phyloP scores from a whole-genome alignment of 176 grass and related monocot species.

The Carex parvula region DNA sequence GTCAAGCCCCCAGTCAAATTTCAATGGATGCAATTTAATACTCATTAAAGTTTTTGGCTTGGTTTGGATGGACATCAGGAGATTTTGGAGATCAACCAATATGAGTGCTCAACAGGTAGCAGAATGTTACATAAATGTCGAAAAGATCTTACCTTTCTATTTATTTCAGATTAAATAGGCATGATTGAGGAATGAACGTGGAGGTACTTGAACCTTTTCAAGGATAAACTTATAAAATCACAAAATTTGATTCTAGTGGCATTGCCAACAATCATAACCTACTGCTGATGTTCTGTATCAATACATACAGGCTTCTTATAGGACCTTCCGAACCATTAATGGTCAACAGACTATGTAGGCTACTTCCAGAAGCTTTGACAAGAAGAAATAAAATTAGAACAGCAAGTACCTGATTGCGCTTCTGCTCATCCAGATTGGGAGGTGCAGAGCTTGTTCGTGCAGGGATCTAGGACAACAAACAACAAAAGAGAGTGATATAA shows the following conservation, averaged over 20 bases:
- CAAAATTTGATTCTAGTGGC: neutral
- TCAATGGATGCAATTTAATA: neutral
- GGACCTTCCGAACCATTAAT: neutral
- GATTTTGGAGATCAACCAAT: neutral
- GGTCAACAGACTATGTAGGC: neutral
- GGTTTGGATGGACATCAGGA: neutral
- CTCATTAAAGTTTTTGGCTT: neutral
- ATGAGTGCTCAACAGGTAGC: neutral
- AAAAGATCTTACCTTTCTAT: neutral
- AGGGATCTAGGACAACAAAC: constrained; percentile 60
- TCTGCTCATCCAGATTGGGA: constrained; percentile 94
- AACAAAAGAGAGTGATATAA: neutral
- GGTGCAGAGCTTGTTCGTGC: constrained; percentile 95
- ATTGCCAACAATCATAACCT: neutral
- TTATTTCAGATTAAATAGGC: neutral
- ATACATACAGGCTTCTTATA: neutral
- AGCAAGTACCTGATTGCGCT: constrained; percentile 63
- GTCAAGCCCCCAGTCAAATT: too few species aligned
- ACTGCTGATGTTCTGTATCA: neutral
- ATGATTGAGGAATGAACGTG: neutral
- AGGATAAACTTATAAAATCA: neutral
- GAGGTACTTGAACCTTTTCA: neutral
- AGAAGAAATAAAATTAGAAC: neutral
- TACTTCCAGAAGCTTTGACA: neutral
- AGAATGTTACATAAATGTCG: neutral